Evolutionary conservation across 768 basidiomycete genomes (phyloP), one percentile per base, ranked within the genome.

Genomic region (Mycena kentingensis): DNA sequence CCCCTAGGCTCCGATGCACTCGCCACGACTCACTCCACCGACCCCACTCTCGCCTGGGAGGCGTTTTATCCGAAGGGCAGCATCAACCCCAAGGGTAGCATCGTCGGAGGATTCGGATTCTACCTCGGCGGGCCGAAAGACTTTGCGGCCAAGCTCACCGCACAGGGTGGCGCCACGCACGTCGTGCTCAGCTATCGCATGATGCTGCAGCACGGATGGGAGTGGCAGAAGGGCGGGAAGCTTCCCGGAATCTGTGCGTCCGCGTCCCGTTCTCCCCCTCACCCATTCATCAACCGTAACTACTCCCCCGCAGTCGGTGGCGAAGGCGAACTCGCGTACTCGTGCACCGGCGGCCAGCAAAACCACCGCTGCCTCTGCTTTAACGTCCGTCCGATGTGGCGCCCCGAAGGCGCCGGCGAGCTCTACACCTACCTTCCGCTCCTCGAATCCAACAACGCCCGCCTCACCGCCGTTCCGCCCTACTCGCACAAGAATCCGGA

Each of bases 211-310:
- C 63, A 71, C 0, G 83, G 73, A 1, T 90, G 84, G 78, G 77
- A 81, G 31, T 90, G 82, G 77, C 75, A 71, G n/a, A 84, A 83
- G 60, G 88, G 88, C 27, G 88, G 88, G 2, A 91, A 91, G 62
- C 71, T 90, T 15, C 87, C 88, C 27, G 88, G 88, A 11, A 67
- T 86, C 15, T 87, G 84, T 83, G 56, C 61, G 86, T 74, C 7
- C n/a, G n/a, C n/a, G 19, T n/a, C 31, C 21, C 11, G 6, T 21
- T n/a, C 8, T 7, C 11, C 35, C n/a, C 16, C 49, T 32, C 29
- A 39, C 45, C 22, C n/a, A n/a, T 18, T 27, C 51, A 36, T 28
- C 7, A 34, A 35, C 42, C 19, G 6, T 24, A 46, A 49, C 6
- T 25, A 15, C 12, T n/a, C n/a, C n/a, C n/a, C 15, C 19, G 46